Base-by-base conservation (phyloP, 257 asterid species). In the Salvia miltiorrhiza region DNA sequence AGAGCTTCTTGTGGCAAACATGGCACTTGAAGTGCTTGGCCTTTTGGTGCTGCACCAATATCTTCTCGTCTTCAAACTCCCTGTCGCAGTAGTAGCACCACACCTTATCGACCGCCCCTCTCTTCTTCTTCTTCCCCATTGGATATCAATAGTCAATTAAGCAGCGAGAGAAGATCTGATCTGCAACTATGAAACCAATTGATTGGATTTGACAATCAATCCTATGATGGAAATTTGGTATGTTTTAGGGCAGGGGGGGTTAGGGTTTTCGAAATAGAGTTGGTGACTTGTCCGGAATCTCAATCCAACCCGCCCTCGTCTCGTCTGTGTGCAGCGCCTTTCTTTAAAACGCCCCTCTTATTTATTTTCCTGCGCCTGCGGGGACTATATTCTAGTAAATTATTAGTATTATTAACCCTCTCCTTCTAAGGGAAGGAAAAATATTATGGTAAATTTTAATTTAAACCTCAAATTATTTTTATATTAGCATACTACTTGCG, bases 111-210 rank as follows among this genome's bases (percentile, higher is more conserved):
- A 83, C 75, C 20, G 81, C 88, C 35, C 85, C 90, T 79, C 96
- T 87, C 88, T 93, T 93, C 96, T 93, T 93, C 88, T 90, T 92
- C 74, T 93, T 93, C 74, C 97, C 98, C 97, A 93, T 92, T 67
- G 54, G 53, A 44, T 48, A 9, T 56, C 32, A 56, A 72, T 72
- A 49, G 3, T 30, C 43, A 55, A 64, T 35, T 37, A 48, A 72
- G 7, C 33, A 39, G 39, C 35, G 35, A 58, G 44, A 37, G 23
- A 69, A 64, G 69, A 76, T 70, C 80, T 9, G 66, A 75, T 49
- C 49, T 3, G 32, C 30, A 47, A 50, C 30, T 50, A 20, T 10
- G n/a, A 23, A 11, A 52, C 30, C 30, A 52, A 62, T 37, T n/a
- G 58, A 43, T 8, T 58, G 65, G 17, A 26, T 45, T 41, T 30